Conservation (phyloP, 1,284 basidiomycete species). For the Pascua sp. region DNA sequence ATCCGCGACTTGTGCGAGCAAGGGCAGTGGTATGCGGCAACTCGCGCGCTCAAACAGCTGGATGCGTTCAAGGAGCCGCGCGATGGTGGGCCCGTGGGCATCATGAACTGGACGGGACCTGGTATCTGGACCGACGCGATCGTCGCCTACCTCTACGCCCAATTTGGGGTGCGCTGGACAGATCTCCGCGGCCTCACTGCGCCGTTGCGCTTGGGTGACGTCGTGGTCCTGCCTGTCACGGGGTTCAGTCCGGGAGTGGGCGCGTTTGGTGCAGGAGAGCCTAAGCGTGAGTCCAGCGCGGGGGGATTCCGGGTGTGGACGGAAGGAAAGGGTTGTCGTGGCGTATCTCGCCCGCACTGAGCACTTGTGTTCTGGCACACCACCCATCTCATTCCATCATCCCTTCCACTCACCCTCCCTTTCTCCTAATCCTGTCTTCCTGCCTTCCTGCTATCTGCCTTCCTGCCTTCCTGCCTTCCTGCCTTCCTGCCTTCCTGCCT, state of each 20-base stretch:
- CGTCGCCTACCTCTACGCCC: conserved; percentile 37
- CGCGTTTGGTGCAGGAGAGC: conserved; percentile 39
- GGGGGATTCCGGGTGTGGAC: background rate
- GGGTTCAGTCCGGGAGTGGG: conserved; percentile 50
- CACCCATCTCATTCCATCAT: background rate
- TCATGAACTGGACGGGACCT: conserved; percentile 49
- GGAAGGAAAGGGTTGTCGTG: too few species aligned
- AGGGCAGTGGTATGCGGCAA: conserved; percentile 26
- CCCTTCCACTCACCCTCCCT: background rate
- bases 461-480: too few species aligned
- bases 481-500: too few species aligned
- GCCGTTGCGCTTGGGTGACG: conserved; percentile 47
- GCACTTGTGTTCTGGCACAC: too few species aligned
- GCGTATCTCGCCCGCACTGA: too few species aligned
- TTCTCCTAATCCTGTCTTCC: background rate
- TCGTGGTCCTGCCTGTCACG: conserved; percentile 48
- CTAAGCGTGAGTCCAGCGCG: conserved; percentile 25
- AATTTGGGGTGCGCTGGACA: conserved; percentile 43
- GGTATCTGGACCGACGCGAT: conserved; percentile 48
- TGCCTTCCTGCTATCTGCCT: too few species aligned
- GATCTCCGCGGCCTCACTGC: conserved; percentile 37
- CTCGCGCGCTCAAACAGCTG: background rate
- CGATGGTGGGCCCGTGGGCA: conserved; percentile 43
- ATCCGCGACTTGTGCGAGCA: conserved; percentile 22
- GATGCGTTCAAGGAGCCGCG: conserved; percentile 27